phyloP scores from a whole-genome alignment of 805 yeast species.

The Citeromyces nyonsensis region DNA sequence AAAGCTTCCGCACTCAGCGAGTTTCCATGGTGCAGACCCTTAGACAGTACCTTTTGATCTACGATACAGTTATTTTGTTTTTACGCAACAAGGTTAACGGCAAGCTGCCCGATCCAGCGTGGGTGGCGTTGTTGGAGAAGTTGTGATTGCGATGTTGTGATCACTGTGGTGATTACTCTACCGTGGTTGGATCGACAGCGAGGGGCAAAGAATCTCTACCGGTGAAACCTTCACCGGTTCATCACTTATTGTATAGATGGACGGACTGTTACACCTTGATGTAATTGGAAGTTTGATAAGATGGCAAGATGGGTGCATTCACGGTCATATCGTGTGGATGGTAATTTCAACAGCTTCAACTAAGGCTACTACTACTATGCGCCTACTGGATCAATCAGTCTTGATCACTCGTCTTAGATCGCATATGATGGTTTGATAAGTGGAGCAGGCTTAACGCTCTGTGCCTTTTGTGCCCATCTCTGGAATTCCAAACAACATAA shows the following conservation, averaged over 20 bases:
- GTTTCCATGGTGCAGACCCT: slow-evolving; percentile 45
- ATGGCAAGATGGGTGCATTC: too few species aligned
- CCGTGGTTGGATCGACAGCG: too few species aligned
- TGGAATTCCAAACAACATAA: too few species aligned
- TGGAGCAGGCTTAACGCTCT: too few species aligned
- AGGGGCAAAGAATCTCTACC: slow-evolving; percentile 3
- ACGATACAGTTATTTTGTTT: slow-evolving; percentile 20
- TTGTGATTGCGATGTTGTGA: too few species aligned
- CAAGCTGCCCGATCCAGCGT: background rate
- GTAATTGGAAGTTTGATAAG: too few species aligned
- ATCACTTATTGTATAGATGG: too few species aligned
- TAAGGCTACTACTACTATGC: background rate
- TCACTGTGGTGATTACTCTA: background rate
- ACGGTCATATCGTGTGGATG: background rate
- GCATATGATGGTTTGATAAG: too few species aligned
- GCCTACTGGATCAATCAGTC: slow-evolving; percentile 1
- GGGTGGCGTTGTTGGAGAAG: background rate
- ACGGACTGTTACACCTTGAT: background rate
- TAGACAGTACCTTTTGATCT: slow-evolving; percentile 34
- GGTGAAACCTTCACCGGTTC: slow-evolving; percentile 1
- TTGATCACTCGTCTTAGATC: too few species aligned
- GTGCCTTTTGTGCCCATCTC: too few species aligned
- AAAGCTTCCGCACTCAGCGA: slow-evolving; percentile 31
- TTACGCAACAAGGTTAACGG: slow-evolving; percentile 4
- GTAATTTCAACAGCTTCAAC: background rate